Evolutionary conservation across 148 eudicot species (phyloP).

Genomic region (Persicaria maculosa): DNA sequence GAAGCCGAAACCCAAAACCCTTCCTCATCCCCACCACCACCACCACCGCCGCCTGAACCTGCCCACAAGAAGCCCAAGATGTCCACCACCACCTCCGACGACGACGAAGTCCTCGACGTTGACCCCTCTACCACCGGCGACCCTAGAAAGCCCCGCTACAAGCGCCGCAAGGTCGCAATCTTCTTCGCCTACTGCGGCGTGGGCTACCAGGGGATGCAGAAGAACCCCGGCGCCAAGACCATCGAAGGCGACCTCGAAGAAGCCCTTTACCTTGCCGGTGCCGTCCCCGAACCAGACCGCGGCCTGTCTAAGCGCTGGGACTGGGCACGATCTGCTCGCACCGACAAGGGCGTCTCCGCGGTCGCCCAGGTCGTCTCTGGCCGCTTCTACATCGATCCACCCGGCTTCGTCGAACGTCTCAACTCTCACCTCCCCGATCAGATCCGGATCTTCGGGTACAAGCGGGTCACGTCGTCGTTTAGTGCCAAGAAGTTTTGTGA

Average conservation of each 20-base stretch:
- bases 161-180: constrained; percentile 79
- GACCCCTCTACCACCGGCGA: neutral
- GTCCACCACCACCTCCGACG: constrained; percentile 36
- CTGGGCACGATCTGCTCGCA: constrained; percentile 87
- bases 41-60: too few species aligned
- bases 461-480: constrained; percentile 53
- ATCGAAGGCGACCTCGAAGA: constrained; percentile 30
- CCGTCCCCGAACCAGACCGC: constrained; percentile 60
- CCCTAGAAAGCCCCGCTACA: constrained; percentile 34
- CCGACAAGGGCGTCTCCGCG: constrained; percentile 88
- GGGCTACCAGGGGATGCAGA: constrained; percentile 94
- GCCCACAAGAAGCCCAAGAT: too few species aligned
- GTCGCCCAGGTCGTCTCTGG: constrained; percentile 95
- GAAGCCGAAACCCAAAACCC: too few species aligned
- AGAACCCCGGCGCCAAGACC: constrained; percentile 93
- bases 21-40: too few species aligned
- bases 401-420: constrained; percentile 53
- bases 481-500: constrained; percentile 81
- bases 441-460: constrained; percentile 66
- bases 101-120: constrained; percentile 15
- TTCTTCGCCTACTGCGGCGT: constrained; percentile 91
- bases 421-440: constrained; percentile 40
- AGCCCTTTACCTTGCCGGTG: constrained; percentile 71
- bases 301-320: constrained; percentile 52
- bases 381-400: constrained; percentile 72